Conservation (phyloP, 257 asterid species). For the Leptodermis oblonga region DNA sequence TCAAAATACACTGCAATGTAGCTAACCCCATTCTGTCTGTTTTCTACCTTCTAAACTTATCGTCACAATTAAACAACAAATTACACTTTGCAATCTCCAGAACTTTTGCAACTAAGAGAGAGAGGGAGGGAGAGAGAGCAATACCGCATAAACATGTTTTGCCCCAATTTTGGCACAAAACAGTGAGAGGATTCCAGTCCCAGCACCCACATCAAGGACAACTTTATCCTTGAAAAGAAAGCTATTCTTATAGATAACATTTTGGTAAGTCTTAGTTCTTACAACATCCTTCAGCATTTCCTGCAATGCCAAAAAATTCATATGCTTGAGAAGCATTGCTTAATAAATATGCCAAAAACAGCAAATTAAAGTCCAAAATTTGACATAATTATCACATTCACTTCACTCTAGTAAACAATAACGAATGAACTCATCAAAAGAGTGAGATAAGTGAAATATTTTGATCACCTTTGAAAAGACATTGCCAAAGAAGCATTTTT, state of each 20-base stretch:
- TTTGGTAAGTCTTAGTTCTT: conserved; percentile 85
- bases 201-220: conserved; percentile 98
- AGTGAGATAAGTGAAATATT: background rate
- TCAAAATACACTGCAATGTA: background rate
- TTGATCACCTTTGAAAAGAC: background rate
- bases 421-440: background rate
- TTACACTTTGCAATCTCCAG: background rate
- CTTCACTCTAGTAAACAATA: background rate
- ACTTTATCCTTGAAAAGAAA: conserved; percentile 89
- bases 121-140: conserved; percentile 1
- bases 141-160: conserved; percentile 61
- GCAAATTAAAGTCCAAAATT: background rate
- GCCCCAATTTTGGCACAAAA: conserved; percentile 99
- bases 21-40: background rate
- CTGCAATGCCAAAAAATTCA: conserved; percentile 38
- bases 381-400: background rate
- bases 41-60: background rate
- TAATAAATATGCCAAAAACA: background rate
- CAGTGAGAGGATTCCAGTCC: conserved; percentile 95
- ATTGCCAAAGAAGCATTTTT: background rate
- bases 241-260: conserved; percentile 78
- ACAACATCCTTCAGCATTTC: conserved; percentile 92
- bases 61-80: background rate
- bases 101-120: background rate
- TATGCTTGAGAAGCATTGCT: background rate